Evolutionary conservation across 169 alveolate species (phyloP).

Genomic region (Miamiensis avidus): DNA sequence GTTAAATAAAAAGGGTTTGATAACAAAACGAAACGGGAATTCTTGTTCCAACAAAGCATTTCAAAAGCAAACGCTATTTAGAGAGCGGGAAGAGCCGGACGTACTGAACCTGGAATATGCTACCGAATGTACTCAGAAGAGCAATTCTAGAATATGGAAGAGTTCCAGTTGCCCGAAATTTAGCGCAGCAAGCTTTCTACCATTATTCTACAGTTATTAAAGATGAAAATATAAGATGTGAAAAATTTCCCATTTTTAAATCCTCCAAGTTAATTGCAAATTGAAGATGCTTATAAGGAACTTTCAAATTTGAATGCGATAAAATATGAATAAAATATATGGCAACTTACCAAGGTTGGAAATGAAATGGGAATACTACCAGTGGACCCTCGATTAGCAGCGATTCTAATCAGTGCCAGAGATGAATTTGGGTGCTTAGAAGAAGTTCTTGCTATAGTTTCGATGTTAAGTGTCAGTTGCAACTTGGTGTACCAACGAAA

Average conservation of each 20-base stretch:
- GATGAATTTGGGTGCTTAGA: conserved; percentile 91
- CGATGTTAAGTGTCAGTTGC: conserved; percentile 98
- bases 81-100: conserved; percentile 97
- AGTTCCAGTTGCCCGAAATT: too few relatives aligned
- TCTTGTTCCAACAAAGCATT: conserved; percentile 81
- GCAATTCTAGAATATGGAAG: too few relatives aligned
- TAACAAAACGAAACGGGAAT: conserved; percentile 84
- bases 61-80: conserved; percentile 93
- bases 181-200: too few relatives aligned
- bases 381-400: conserved; percentile 98
- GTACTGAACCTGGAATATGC: conserved; percentile 92
- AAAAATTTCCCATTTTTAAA: too few relatives aligned
- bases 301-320: too few relatives aligned
- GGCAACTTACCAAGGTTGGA: conserved; percentile 94
- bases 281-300: too few relatives aligned
- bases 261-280: too few relatives aligned
- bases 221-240: too few relatives aligned
- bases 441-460: conserved; percentile 96
- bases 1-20: conserved; percentile 86
- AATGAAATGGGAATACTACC: conserved; percentile 98
- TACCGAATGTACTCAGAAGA: conserved; percentile 92
- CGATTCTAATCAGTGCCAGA: conserved; percentile 95
- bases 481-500: too few relatives aligned
- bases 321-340: too few relatives aligned
- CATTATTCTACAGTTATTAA: too few relatives aligned